Percentiles rank a stretch among this genome's conserved stretches.
Conservation (phyloP, 2,329 filamentous ascomycete genomes). For the Stachybotrys elegans region DNA sequence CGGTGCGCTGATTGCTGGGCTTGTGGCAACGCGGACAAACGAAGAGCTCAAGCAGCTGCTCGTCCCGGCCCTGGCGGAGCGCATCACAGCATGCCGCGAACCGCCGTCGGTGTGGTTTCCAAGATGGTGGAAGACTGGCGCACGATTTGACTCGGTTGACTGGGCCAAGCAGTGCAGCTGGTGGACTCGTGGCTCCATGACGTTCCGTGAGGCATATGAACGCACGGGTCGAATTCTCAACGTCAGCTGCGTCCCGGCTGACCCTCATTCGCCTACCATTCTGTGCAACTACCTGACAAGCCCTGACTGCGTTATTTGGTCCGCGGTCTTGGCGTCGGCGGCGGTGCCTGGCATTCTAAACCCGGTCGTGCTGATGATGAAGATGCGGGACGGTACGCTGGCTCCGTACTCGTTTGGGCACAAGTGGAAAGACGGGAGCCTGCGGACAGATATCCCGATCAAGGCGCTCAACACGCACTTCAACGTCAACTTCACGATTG, state of each 20-base stretch:
- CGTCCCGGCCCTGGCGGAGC: slow-evolving; percentile 77
- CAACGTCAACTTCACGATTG: slow-evolving; percentile 97
- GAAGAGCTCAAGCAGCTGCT: slow-evolving; percentile 83
- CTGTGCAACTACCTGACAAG: slow-evolving; percentile 92
- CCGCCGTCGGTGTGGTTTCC: slow-evolving; percentile 68
- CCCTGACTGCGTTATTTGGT: slow-evolving; percentile 98
- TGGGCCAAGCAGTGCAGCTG: slow-evolving; percentile 84
- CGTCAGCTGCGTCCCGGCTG: slow-evolving; percentile 90
- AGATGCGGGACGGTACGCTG: slow-evolving; percentile 69
- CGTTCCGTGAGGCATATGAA: slow-evolving; percentile 91
- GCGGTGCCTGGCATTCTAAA: slow-evolving; percentile 95
- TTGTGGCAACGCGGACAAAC: slow-evolving; percentile 86
- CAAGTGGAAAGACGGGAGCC: slow-evolving; percentile 97
- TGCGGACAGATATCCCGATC: slow-evolving; percentile 92
- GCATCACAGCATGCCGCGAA: slow-evolving; percentile 83
- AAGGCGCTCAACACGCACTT: slow-evolving; percentile 94
- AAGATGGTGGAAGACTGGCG: slow-evolving; percentile 89
- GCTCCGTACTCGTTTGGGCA: slow-evolving; percentile 94
- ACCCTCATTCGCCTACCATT: slow-evolving; percentile 88
- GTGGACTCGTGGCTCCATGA: slow-evolving; percentile 89
- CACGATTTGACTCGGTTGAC: slow-evolving; percentile 87
- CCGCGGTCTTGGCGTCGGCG: slow-evolving; percentile 87
- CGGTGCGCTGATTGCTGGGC: slow-evolving; percentile 80
- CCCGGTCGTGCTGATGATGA: slow-evolving; percentile 89
- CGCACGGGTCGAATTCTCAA: slow-evolving; percentile 92